These are phyloP conservation scores for Leccinum incarnatum DNA, from an alignment of 768 basidiomycete genomes.

Conservation along the genomic window DNA sequence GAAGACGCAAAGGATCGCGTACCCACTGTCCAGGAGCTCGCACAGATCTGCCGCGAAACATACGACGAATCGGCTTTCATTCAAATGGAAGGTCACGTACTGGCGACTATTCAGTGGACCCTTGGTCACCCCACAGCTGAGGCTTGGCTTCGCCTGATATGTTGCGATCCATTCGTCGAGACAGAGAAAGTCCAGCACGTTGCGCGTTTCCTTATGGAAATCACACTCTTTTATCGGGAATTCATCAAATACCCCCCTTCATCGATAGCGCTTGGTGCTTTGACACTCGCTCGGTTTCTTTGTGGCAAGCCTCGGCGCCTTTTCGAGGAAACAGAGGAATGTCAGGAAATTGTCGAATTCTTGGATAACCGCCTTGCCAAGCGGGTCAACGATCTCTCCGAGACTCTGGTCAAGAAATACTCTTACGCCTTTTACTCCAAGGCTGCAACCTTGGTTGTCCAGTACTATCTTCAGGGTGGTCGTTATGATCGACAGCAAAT, in stretches of 20 bases:
- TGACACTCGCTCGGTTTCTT: conserved; percentile 86
- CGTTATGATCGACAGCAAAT: conserved; percentile 56
- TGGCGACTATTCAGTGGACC: conserved; percentile 94
- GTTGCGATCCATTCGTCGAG: conserved; percentile 71
- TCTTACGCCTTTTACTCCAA: conserved; percentile 96
- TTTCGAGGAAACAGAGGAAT: conserved; percentile 83
- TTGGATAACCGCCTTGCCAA: conserved; percentile 85
- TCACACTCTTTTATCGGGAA: conserved; percentile 96
- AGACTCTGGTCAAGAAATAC: conserved; percentile 97
- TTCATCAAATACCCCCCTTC: conserved; percentile 86
- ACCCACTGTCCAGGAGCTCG: conserved; percentile 91
- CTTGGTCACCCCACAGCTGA: conserved; percentile 98
- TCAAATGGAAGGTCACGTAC: conserved; percentile 98
- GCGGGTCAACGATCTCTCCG: conserved; percentile 89
- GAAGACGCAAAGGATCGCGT: conserved; percentile 99
- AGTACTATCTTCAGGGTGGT: conserved; percentile 90
- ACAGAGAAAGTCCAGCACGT: conserved; percentile 92
- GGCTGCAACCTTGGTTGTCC: conserved; percentile 89
- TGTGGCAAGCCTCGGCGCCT: conserved; percentile 75
- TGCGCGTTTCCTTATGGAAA: conserved; percentile 98
- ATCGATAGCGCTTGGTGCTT: conserved; percentile 82
- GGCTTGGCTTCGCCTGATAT: conserved; percentile 89
- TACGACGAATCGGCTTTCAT: conserved; percentile 98
- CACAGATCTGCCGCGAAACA: conserved; percentile 92
- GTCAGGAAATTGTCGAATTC: conserved; percentile 77